These are phyloP conservation scores for Cryptococcus sp. DNA, from an alignment of 1,284 basidiomycete genomes.

Conservation along the genomic window DNA sequence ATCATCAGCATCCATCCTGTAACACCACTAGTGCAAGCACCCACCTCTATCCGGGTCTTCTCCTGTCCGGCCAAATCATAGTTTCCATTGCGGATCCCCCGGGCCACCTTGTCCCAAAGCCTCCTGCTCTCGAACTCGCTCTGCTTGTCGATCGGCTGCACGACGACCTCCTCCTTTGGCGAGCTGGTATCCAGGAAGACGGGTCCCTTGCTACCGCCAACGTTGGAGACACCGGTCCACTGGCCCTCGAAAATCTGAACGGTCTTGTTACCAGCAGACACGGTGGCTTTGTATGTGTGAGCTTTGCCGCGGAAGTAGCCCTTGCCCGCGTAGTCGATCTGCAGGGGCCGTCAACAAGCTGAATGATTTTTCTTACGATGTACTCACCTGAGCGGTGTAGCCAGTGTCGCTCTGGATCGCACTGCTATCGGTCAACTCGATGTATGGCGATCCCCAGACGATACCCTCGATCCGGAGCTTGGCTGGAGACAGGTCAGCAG, in stretches of 20 bases:
- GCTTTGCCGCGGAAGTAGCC: constrained; percentile 93
- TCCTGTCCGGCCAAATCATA: constrained; percentile 88
- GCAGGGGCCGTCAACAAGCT: constrained; percentile 2
- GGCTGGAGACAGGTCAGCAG: constrained; percentile 50
- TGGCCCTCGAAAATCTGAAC: constrained; percentile 76
- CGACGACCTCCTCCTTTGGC: constrained; percentile 69
- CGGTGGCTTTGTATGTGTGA: constrained; percentile 84
- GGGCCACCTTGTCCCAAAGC: constrained; percentile 84
- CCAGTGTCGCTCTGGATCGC: constrained; percentile 82
- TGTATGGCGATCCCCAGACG: constrained; percentile 58
- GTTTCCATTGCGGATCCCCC: constrained; percentile 87
- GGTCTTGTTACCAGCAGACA: constrained; percentile 54
- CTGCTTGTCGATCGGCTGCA: constrained; percentile 65
- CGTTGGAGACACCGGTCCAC: constrained; percentile 70
- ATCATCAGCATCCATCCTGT: not conserved
- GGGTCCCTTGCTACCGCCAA: constrained; percentile 60
- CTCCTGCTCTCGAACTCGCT: constrained; percentile 82
- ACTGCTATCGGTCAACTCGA: constrained; percentile 82
- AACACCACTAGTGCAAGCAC: constrained; percentile 20
- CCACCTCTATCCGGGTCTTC: constrained; percentile 88
- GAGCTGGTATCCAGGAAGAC: constrained; percentile 58
- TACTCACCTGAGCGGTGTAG: constrained; percentile 63
- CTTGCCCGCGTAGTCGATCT: constrained; percentile 92
- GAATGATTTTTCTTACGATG: not conserved
- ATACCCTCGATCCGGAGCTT: constrained; percentile 65